phyloP scores from a whole-genome alignment of 495 filamentous ascomycete genomes.

The Podospora sp. region DNA sequence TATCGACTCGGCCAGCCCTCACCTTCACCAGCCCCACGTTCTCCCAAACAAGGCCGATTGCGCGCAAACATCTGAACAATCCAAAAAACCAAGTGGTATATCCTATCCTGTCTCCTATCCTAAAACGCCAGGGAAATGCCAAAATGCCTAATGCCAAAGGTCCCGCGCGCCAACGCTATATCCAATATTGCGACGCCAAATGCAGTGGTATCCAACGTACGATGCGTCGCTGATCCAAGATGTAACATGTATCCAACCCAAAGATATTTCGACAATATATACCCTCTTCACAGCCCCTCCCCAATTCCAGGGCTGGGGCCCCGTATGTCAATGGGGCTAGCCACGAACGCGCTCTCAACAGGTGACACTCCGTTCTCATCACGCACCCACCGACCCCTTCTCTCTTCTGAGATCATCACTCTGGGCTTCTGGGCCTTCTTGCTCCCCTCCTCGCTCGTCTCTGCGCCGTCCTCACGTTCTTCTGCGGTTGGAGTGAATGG shows the following conservation, averaged over 20 bases:
- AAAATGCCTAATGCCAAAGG: not conserved
- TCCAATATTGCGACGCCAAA: not conserved
- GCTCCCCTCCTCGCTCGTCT: conserved; percentile 12
- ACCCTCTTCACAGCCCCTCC: not conserved
- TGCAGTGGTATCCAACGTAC: not conserved
- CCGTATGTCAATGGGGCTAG: too few species aligned
- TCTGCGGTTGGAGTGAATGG: conserved; percentile 37
- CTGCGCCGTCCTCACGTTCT: conserved; percentile 35
- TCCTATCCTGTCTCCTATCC: not conserved
- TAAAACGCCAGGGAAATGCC: not conserved
- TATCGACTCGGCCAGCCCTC: too few species aligned
- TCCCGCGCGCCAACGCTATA: not conserved
- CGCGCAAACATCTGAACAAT: not conserved
- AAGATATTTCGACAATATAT: not conserved
- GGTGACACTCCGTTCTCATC: too few species aligned
- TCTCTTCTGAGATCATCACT: conserved; percentile 1
- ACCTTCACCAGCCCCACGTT: too few species aligned
- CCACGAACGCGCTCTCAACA: too few species aligned
- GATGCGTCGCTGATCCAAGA: not conserved
- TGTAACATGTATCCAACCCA: not conserved
- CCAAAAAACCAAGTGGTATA: not conserved
- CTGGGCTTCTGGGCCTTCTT: not conserved
- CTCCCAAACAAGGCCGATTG: not conserved
- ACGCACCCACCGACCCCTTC: not conserved
- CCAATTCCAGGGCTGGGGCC: not conserved